Evolutionary conservation across 2,329 filamentous ascomycete species (phyloP), one percentile per base, ranked within the genome.

Genomic region (Zasmidium citrigriseum): DNA sequence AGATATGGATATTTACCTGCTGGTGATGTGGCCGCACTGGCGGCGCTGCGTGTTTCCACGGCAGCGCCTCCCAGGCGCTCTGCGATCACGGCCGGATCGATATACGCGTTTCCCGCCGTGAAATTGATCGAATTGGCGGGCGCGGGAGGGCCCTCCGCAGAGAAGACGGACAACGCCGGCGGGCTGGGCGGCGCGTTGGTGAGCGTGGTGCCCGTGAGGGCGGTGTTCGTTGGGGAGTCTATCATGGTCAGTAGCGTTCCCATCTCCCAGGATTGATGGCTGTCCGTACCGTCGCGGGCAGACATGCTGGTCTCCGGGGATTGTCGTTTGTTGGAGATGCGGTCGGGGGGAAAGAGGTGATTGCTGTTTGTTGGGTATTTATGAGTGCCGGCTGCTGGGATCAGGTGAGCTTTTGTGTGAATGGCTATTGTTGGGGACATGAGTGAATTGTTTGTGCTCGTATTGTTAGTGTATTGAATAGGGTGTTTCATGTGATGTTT

Each of bases 1-100:
- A n/a, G 3, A 22, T 18, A 47, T n/a, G n/a, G n/a, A n/a, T n/a
- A n/a, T n/a, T 51, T 57, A 57, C 55, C 55, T 27, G 25, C n/a
- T 12, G 29, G n/a, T 21, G 52, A 41, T 7, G 51, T 44, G n/a
- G n/a, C n/a, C 34, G 34, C 34, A 41, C 7, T n/a, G 20, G 2
- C 11, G 16, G 22, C 18, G 38, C n/a, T 34, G 20, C 23, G 46
- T 18, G 22, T 11, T 14, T 22, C 46, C 23, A 49, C 14, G n/a
- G 24, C n/a, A 34, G 24, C 23, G 24, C n/a, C 34, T 18, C 51
- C 51, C 16, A 46, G 34, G 5, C 5, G 5, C 34, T 7, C 34
- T 16, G 34, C 14, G 4, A 41, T 16, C 18, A n/a, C 16, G 12
- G 34, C 16, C 4, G 34, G 5, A n/a, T 41, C 18, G 34, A n/a